Base-by-base conservation (phyloP, 176 grass and related monocot genomes). In the Eleusine indica region DNA sequence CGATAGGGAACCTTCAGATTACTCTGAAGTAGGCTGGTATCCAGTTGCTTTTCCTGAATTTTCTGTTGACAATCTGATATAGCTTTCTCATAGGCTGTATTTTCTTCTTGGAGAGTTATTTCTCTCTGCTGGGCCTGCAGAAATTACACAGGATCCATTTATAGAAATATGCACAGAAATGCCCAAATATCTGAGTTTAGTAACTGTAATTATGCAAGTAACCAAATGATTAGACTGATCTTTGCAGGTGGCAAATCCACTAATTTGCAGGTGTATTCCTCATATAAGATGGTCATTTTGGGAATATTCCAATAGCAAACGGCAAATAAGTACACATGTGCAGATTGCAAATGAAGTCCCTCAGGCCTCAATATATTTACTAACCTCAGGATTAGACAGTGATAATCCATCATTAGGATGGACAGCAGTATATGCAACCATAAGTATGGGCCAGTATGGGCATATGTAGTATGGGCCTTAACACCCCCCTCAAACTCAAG, bases 31-130 rank as follows among this genome's bases (percentile, higher is more conserved):
- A 82, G 78, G 70, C 6, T 82, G 32, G 68, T 64, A 51, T 98
- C 96, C 80, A 80, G 78, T 84, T 84, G 51, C 51, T 85, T 98
- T 64, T 95, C 91, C 70, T 91, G 81, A 88, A 98, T 86, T 86
- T 90, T 98, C 80, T 90, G 91, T 54, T 80, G 80, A 82, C 92
- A 98, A 42, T 91, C 87, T 30, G 89, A 91, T 82, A 98, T 81
- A 82, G 93, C 91, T 81, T 98, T 95, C 85, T 98, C 91, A 40
- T 98, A 95, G 17, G 89, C 91, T 52, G 71, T 68, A 93, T 93
- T 95, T 89, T 98, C 92, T 87, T 91, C 87, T 82, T 90, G 90
- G 44, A 95, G 87, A 30, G 77, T 72, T 60, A 88, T 32, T 69
- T 91, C 92, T 88, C 92, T 91, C 61, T 91, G 87, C 74, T 91